phyloP scores from a whole-genome alignment of 495 filamentous ascomycete species.

The Penicillium psychrofluorescens region DNA sequence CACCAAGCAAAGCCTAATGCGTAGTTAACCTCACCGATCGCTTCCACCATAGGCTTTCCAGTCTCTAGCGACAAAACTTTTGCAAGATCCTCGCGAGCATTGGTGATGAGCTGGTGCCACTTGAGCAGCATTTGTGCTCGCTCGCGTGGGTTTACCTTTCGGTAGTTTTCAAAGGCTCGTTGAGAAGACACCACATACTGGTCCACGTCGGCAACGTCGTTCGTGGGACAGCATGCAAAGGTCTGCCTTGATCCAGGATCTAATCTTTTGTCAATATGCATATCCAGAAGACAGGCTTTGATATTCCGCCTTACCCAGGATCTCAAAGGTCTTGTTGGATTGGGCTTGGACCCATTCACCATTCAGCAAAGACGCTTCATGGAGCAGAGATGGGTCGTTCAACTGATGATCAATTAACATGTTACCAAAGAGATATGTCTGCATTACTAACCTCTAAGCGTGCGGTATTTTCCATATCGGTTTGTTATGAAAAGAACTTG shows the following conservation, averaged over 20 bases:
- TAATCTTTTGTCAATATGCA: no score
- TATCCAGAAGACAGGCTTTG: no score
- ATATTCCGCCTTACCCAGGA: no score
- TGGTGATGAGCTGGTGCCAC: conserved; percentile 23
- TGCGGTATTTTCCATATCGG: no score
- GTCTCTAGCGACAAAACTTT: conserved; percentile 40
- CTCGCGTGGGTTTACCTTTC: conserved; percentile 6
- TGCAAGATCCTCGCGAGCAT: conserved; percentile 36
- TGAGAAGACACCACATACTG: conserved; percentile 2
- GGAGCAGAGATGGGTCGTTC: conserved; percentile 1
- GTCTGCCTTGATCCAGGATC: conserved; percentile 1
- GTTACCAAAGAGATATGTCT: no score
- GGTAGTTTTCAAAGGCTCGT: no score
- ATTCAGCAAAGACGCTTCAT: conserved; percentile 4
- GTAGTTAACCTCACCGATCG: conserved; percentile 40
- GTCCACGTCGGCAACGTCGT: conserved; percentile 3
- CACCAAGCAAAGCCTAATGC: conserved; percentile 41
- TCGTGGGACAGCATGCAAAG: conserved; percentile 3
- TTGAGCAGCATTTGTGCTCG: conserved; percentile 14
- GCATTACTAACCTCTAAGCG: no score
- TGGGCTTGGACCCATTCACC: conserved; percentile 4
- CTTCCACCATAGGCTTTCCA: conserved; percentile 39
- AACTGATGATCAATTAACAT: no score
- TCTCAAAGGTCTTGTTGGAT: background rate
- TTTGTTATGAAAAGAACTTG: no score